phyloP scores from a whole-genome alignment of 768 basidiomycete genomes.

The Chalciporus piperatus region DNA sequence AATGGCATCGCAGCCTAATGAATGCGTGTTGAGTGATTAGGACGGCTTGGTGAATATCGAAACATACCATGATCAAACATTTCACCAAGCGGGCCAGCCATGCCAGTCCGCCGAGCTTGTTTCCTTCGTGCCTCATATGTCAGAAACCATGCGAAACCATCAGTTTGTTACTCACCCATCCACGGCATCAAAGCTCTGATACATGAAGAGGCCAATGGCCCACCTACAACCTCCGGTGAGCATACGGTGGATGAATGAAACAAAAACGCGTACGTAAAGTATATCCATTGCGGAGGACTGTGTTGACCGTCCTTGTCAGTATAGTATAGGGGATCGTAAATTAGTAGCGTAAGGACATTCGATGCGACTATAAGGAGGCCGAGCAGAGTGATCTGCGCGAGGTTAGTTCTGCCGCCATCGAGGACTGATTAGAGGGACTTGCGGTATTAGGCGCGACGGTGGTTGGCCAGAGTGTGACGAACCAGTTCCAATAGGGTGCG shows the following conservation, averaged over 20 bases:
- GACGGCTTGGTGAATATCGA: not conserved
- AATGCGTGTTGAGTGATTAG: not conserved
- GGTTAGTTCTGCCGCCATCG: not conserved
- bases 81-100: slow-evolving; percentile 96
- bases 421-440: slow-evolving; percentile 24
- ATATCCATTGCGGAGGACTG: slow-evolving; percentile 82
- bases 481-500: slow-evolving; percentile 87
- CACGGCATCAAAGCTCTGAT: slow-evolving; percentile 87
- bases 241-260: not conserved
- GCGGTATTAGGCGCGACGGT: slow-evolving; percentile 89
- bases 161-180: slow-evolving; percentile 60
- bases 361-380: slow-evolving; percentile 78
- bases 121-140: slow-evolving; percentile 50
- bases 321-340: slow-evolving; percentile 79
- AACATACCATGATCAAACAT: slow-evolving; percentile 93
- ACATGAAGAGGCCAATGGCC: slow-evolving; percentile 84
- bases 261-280: slow-evolving; percentile 68
- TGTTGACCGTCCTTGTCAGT: slow-evolving; percentile 59
- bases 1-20: slow-evolving; percentile 81
- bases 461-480: slow-evolving; percentile 84
- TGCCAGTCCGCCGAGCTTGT: slow-evolving; percentile 92
- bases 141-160: not conserved
- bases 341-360: slow-evolving; percentile 81
- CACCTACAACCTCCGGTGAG: slow-evolving; percentile 49
- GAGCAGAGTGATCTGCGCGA: slow-evolving; percentile 75